These are phyloP conservation scores for Ascodesmis nigricans DNA, from an alignment of 495 filamentous ascomycete genomes.

Conservation along the genomic window DNA sequence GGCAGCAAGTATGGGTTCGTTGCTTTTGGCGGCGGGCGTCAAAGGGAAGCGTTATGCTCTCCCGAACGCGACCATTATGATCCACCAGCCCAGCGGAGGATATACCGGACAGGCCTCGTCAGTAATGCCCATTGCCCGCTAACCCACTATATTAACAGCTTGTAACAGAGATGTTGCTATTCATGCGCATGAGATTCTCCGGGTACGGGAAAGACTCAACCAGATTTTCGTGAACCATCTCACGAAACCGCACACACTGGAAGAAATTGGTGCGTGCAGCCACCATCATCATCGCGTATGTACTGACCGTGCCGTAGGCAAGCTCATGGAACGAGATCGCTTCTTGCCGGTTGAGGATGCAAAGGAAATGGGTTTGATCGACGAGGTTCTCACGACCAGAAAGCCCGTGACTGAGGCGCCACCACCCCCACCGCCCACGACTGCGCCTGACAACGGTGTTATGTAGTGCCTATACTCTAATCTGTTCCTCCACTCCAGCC, in stretches of 20 bases:
- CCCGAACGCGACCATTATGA: constrained; percentile 84
- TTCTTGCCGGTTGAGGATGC: constrained; percentile 82
- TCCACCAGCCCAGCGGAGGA: constrained; percentile 81
- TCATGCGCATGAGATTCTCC: constrained; percentile 88
- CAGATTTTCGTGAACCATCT: constrained; percentile 72
- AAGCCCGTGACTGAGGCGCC: too few relatives aligned
- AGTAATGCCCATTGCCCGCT: constrained; percentile 3
- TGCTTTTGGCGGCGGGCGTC: constrained; percentile 68
- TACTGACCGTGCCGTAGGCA: constrained; percentile 31
- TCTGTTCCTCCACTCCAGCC: too few relatives aligned
- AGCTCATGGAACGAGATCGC: constrained; percentile 87
- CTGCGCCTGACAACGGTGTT: too few relatives aligned
- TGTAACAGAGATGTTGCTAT: constrained; percentile 58
- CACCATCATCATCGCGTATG: not conserved
- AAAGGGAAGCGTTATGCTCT: constrained; percentile 71
- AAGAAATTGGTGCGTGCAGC: constrained; percentile 24
- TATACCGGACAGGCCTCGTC: constrained; percentile 62
- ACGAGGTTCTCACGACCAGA: constrained; percentile 45
- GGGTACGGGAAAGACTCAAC: constrained; percentile 67
- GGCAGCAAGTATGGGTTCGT: constrained; percentile 82
- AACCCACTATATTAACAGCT: not conserved
- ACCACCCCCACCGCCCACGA: too few relatives aligned
- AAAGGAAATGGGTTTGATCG: constrained; percentile 69
- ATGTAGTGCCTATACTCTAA: too few relatives aligned
- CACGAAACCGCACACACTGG: constrained; percentile 42